phyloP scores from a whole-genome alignment of 1,139 yeast species.

The Blastobotrys arbuscula region DNA sequence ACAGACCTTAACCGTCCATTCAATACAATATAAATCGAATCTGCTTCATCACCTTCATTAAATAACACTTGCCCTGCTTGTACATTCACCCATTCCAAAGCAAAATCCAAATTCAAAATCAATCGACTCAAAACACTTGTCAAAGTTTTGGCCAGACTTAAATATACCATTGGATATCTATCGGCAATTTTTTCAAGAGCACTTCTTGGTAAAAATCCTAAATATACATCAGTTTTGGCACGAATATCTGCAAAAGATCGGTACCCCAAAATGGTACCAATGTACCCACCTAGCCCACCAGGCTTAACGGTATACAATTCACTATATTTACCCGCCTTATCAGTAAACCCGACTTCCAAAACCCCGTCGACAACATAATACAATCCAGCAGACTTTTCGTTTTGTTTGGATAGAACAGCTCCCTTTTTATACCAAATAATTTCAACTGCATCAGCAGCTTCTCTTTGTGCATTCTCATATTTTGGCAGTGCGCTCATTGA shows the following conservation, averaged over 20 bases:
- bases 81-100: slow-evolving; percentile 90
- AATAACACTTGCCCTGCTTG: slow-evolving; percentile 79
- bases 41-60: slow-evolving; percentile 81
- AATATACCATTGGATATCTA: slow-evolving; percentile 64
- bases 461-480: slow-evolving; percentile 50
- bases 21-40: slow-evolving; percentile 84
- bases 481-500: slow-evolving; percentile 11
- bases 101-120: slow-evolving; percentile 75
- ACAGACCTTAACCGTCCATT: slow-evolving; percentile 84
- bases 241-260: slow-evolving; percentile 68
- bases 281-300: slow-evolving; percentile 86
- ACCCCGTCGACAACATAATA: slow-evolving; percentile 75
- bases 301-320: slow-evolving; percentile 54
- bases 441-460: slow-evolving; percentile 59
- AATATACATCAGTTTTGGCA: slow-evolving; percentile 54
- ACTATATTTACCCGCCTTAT: slow-evolving; percentile 34
- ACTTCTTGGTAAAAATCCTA: slow-evolving; percentile 64
- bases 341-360: slow-evolving; percentile 52
- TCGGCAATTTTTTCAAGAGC: slow-evolving; percentile 66
- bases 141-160: slow-evolving; percentile 71
- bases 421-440: slow-evolving; percentile 53
- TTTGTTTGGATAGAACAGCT: slow-evolving; percentile 54
- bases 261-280: slow-evolving; percentile 75
- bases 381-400: slow-evolving; percentile 64
- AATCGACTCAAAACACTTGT: slow-evolving; percentile 62